Evolutionary conservation across 2,329 filamentous ascomycete species (phyloP).

Genomic region (Geosmithia flava): DNA sequence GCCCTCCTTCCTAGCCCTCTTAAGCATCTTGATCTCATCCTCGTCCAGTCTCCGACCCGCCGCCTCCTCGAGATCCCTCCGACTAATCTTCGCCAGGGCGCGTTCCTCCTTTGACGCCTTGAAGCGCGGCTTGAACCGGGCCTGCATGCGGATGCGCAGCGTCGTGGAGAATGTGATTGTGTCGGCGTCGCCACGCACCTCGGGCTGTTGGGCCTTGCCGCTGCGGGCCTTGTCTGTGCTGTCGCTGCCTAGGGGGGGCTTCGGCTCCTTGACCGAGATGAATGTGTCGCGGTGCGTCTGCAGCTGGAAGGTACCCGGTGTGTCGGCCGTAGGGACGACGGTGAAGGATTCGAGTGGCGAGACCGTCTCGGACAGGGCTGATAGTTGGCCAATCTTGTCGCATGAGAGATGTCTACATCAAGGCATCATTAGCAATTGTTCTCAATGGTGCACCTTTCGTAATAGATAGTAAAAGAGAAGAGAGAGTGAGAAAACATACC

Average conservation of each 20-base stretch:
- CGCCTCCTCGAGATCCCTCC: constrained; percentile 71
- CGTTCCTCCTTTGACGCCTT: constrained; percentile 74
- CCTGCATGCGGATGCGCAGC: constrained; percentile 83
- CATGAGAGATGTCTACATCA: constrained; percentile 65
- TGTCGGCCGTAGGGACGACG: constrained; percentile 50
- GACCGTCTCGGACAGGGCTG: constrained; percentile 69
- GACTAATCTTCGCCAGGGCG: constrained; percentile 72
- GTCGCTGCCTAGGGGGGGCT: too few relatives aligned
- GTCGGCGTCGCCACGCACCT: constrained; percentile 67
- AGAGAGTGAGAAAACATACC: constrained; percentile 31
- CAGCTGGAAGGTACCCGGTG: constrained; percentile 60
- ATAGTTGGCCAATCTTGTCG: constrained; percentile 70
- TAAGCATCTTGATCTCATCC: constrained; percentile 73
- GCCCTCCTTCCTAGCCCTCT: constrained; percentile 72
- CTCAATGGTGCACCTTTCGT: too few relatives aligned
- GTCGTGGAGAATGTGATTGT: constrained; percentile 56
- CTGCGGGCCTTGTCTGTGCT: constrained; percentile 15
- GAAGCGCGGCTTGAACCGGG: constrained; percentile 76
- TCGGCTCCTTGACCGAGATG: constrained; percentile 43
- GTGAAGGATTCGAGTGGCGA: constrained; percentile 73
- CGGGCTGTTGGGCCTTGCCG: constrained; percentile 22
- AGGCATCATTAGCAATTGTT: constrained; percentile 4
- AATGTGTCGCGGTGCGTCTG: constrained; percentile 64
- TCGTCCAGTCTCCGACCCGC: constrained; percentile 68
- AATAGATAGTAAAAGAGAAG: too few relatives aligned